A percentile compares a stretch with the other conserved stretches of the same genome.
These are phyloP conservation scores for Schizophyllum commune DNA, from an alignment of 1,284 basidiomycete genomes.

Conservation along the genomic window DNA sequence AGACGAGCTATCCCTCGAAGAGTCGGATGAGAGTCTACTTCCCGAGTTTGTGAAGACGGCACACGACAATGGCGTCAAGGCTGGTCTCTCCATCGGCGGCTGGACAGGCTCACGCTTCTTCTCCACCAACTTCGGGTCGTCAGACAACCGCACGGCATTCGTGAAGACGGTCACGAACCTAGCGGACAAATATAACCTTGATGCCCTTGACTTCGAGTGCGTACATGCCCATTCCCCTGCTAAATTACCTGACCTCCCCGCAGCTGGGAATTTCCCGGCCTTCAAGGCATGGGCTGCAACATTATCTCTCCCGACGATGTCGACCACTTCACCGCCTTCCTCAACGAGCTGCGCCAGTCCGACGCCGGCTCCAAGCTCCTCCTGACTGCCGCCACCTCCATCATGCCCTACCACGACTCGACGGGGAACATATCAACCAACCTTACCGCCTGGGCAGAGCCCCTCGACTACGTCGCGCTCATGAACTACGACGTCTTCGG, in stretches of 20 bases:
- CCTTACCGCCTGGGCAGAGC: conserved; percentile 62
- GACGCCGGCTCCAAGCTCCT: conserved; percentile 51
- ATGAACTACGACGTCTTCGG: conserved; percentile 54
- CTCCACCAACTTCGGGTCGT: conserved; percentile 57
- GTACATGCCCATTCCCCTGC: conserved; percentile 16
- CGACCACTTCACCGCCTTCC: conserved; percentile 64
- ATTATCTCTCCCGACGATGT: conserved; percentile 52
- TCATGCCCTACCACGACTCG: conserved; percentile 59
- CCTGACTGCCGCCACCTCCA: conserved; percentile 67
- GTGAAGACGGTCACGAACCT: conserved; percentile 57
- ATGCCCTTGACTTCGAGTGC: conserved; percentile 78
- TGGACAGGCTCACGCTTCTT: conserved; percentile 73
- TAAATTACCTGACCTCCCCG: not conserved
- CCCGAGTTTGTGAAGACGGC: conserved; percentile 44
- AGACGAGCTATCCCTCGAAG: conserved; percentile 34
- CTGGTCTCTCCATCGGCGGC: conserved; percentile 73
- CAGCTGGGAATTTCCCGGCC: conserved; percentile 82
- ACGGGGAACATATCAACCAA: conserved; percentile 56
- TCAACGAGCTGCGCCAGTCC: conserved; percentile 59
- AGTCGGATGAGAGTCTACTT: conserved; percentile 30
- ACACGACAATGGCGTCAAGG: conserved; percentile 50
- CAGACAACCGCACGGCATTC: conserved; percentile 56
- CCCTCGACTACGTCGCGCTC: conserved; percentile 64
- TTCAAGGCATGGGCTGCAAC: conserved; percentile 63
- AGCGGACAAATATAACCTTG: conserved; percentile 54